Evolutionary conservation across 2,329 filamentous ascomycete genomes (phyloP), one percentile per base, ranked within the genome.

Genomic region (Neoascochyta sp.): DNA sequence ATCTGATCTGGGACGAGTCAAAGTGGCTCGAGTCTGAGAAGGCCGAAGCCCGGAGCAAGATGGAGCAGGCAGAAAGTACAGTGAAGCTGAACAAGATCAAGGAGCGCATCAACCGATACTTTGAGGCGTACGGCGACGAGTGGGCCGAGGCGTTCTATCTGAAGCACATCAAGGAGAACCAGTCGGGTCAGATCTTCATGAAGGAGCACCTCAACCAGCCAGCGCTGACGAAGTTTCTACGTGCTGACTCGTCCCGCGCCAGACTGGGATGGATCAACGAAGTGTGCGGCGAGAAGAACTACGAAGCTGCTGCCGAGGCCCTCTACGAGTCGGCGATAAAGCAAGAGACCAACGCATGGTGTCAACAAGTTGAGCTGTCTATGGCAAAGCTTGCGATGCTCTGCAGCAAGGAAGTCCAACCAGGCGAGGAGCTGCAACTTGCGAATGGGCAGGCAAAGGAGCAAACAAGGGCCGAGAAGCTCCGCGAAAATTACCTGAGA

Each of bases 231-330:
- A 72, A 73, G 29, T 98, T 88, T 51, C 71, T 98, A 26, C 78
- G 85, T 22, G 80, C 77, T 32, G 77, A 80, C 42, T 75, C 80
- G 0, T 74, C 80, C 40, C 78, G 87, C 40, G 81, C 82, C 16
- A 86, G 86, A 50, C 73, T 98, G 24, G 81, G 82, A 27, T 98
- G 92, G 92, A 94, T 98, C 66, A 93, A 98, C 57, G 89, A 96
- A 56, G 75, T 96, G 6, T 73, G 80, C 38, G 74, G 76, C 14
- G 85, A 92, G 55, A 73, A 80, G 36, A 80, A 95, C 49, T 87
- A 87, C 41, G 70, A 76, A 9, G 75, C 78, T 33, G 89, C 90
- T 8, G 81, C 83, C 4, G 67, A 78, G 22, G 83, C 81, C 1
- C 72, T 98, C 25, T 69, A 84, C 23, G 69, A 77, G 6, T 71